These are phyloP conservation scores for Aureobasidium mangrovei DNA, from an alignment of 2,329 filamentous ascomycete genomes.

Conservation along the genomic window DNA sequence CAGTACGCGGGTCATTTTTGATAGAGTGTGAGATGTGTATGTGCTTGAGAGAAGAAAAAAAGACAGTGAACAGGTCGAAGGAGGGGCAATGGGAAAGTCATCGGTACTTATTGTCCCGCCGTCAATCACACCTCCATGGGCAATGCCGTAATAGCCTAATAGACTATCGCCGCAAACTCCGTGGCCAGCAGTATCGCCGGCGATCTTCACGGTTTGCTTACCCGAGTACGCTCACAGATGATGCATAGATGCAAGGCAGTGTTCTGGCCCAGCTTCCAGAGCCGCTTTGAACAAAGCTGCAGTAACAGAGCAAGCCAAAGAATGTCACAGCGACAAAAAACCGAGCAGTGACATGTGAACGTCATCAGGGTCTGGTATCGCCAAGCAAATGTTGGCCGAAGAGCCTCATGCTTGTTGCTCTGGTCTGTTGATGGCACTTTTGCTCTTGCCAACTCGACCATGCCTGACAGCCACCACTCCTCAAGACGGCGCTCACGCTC, in stretches of 20 bases:
- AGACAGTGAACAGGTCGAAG: not conserved
- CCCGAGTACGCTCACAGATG: too few relatives aligned
- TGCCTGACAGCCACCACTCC: constrained; percentile 1
- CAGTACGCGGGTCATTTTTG: constrained; percentile 26
- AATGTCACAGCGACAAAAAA: too few relatives aligned
- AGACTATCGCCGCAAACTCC: not conserved
- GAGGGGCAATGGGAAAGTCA: constrained; percentile 2
- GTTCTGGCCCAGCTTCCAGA: too few relatives aligned
- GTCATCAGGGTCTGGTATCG: constrained; percentile 4
- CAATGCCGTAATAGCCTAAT: not conserved
- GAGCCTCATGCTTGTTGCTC: not conserved
- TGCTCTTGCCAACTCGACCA: not conserved
- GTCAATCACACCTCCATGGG: not conserved
- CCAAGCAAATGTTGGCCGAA: not conserved
- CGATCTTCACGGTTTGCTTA: too few relatives aligned
- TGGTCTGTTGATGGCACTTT: not conserved
- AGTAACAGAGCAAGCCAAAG: too few relatives aligned
- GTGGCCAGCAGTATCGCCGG: not conserved
- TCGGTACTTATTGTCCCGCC: not conserved
- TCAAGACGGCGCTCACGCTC: constrained; percentile 11
- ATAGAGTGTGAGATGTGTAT: not conserved
- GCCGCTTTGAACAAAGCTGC: too few relatives aligned
- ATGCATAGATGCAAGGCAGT: too few relatives aligned
- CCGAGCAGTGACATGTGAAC: not conserved
- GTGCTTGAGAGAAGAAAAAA: not conserved